Base-by-base conservation (phyloP, 306 rosid genomes). In the Gillenia trifoliata region DNA sequence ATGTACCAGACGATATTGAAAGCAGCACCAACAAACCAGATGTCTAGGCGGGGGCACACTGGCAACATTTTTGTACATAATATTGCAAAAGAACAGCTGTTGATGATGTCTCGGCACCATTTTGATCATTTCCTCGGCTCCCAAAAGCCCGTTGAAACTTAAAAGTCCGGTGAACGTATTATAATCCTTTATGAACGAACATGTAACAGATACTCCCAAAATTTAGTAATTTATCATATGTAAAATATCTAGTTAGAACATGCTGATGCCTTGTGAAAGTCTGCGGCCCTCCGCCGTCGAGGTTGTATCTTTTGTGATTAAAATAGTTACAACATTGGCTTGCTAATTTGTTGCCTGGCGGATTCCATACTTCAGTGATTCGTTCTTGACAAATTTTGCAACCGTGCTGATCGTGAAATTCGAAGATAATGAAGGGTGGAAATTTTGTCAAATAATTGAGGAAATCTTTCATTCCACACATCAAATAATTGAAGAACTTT, bases 1-100 rank as follows among this genome's bases (percentile, higher is more conserved):
- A 86, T 76, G 88, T 82, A 49, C 86, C 86, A 6, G 93, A 88
- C 73, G 86, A 80, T 55, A 70, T 79, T 47, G 86, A 89, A 83
- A 87, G 76, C 70, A 80, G 85, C 82, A 71, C 90, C 76, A 79
- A 85, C 82, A 75, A 84, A 38, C 78, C 67, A 68, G 86, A 83
- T 49, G 87, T 69, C 66, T 74, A 63, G 84, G 63, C 43, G 49
- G 11, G 77, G 76, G 73, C 56, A 64, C 34, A 22, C 50, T 45
- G 16, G 54, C 64, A 65, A 41, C 56, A 38, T 33, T 66, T 79
- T 77, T 72, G 84, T 73, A 81, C 78, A 76, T 61, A 41, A 59
- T 6, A 28, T 59, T 2, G 7, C 30, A 11, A 8, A 40, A 72
- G 22, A 26, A n/a, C 71, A 25, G 65, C 55, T 60, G 41, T 64